Conservation (phyloP, 2,329 filamentous ascomycete genomes). For the Rhynchosporium agropyri region DNA sequence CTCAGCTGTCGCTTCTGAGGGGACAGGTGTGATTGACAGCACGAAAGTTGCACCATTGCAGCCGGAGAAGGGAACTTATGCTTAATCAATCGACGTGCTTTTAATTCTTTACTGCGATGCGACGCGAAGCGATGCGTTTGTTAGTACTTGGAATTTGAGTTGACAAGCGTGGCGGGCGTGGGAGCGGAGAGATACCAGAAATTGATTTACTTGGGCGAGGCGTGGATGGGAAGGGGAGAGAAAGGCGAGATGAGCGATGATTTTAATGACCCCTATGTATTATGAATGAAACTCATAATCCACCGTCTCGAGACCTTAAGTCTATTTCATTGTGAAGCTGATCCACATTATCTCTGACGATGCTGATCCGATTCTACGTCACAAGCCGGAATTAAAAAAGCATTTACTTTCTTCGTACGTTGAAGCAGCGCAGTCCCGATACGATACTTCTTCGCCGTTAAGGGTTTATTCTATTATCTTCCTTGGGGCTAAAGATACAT, state of each 20-base stretch:
- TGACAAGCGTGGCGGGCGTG: slow-evolving; percentile 1
- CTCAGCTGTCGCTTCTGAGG: slow-evolving; percentile 29
- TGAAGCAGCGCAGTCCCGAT: too few species aligned
- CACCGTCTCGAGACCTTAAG: not conserved
- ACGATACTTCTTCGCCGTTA: too few species aligned
- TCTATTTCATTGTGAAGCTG: too few species aligned
- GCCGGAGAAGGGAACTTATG: slow-evolving; percentile 36
- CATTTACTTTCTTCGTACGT: too few species aligned
- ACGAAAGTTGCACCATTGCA: slow-evolving; percentile 39
- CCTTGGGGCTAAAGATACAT: too few species aligned
- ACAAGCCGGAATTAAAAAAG: too few species aligned
- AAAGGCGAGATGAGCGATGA: not conserved
- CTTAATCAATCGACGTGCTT: slow-evolving; percentile 24
- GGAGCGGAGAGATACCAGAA: slow-evolving; percentile 1
- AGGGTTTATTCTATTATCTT: too few species aligned
- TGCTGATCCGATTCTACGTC: too few species aligned
- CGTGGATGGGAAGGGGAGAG: too few species aligned
- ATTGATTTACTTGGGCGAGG: slow-evolving; percentile 3
- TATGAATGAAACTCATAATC: slow-evolving; percentile 10
- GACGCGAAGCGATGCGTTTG: slow-evolving; percentile 9
- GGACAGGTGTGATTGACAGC: slow-evolving; percentile 33
- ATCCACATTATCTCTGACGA: too few species aligned
- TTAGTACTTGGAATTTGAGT: not conserved
- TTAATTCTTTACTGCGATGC: slow-evolving; percentile 21
- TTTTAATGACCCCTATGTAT: not conserved